Evolutionary conservation across 2,329 filamentous ascomycete genomes (phyloP), one percentile per base, ranked within the genome.

Genomic region (Clonostachys solani): DNA sequence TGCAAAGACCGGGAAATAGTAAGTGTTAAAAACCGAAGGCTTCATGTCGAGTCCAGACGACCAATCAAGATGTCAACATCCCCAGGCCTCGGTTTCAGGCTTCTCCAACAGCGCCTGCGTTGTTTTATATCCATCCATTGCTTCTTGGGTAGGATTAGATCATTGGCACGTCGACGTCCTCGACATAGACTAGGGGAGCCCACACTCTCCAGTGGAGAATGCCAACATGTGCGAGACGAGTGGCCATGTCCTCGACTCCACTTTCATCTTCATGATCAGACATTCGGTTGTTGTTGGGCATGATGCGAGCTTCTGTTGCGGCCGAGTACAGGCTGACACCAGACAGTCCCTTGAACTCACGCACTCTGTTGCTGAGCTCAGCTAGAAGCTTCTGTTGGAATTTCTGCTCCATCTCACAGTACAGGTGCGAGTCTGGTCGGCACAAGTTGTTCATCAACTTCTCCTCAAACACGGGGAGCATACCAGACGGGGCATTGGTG

Each of bases 181-280:
- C 65, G 13, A 68, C 54, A 61, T 96, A 96, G 12, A 87, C 82
- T 46, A 95, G 72, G 3, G 81, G 80, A 2, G 81, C 80, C 90
- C 92, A 97, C 4, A 96, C 86, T 43, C 89, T 80, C 91, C 92
- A 96, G 66, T 96, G 91, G 19, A 97, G 70, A 6, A 94, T 77
- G 13, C 88, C 83, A 41, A 96, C 81, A 60, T 96, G 92, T 6
- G 89, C 86, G 44, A 96, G 75, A 42, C 89, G 83, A 41, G 84
- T 86, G 1, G 89, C 83, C 63, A 96, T 81, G 49, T 90, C 84
- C 40, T 77, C 74, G 36, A 87, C 59, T 34, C 75, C 73, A 40
- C 69, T 72, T 43, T 81, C 77, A 41, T 62, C 50, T 52, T 18
- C 49, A 40, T 43, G 70, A 66, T 53, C 65, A 62, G 8, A n/a